A percentile compares a stretch with the other conserved stretches of the same genome.
These are phyloP conservation scores for Talaromyces wortmannii DNA, from an alignment of 495 filamentous ascomycete species.

Conservation along the genomic window DNA sequence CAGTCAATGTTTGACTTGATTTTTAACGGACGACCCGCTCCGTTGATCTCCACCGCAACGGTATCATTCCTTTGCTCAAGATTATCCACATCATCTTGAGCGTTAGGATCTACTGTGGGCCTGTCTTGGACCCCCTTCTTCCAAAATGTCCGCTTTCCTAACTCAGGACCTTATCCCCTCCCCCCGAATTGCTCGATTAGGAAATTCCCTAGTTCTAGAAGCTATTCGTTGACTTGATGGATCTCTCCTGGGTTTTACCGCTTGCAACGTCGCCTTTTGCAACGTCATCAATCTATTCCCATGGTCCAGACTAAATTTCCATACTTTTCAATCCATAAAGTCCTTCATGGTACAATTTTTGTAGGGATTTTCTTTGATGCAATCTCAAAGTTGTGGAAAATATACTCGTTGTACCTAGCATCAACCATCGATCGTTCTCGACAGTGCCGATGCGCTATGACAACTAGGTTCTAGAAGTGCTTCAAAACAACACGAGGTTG, in stretches of 20 bases:
- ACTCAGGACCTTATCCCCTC: neutral
- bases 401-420: neutral
- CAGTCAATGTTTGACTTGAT: too few species aligned
- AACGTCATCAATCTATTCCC: slow-evolving; percentile 4
- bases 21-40: neutral
- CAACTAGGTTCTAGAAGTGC: neutral
- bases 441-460: neutral
- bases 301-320: neutral
- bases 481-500: neutral
- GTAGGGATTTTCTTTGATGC: neutral
- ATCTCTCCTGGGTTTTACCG: slow-evolving; percentile 1
- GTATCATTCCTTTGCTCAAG: neutral
- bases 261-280: neutral
- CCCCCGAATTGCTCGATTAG: neutral
- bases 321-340: neutral
- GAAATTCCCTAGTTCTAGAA: slow-evolving; percentile 4
- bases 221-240: neutral
- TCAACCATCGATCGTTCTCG: neutral
- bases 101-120: neutral
- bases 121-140: neutral
- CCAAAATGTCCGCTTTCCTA: neutral
- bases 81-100: neutral
- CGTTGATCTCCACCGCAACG: neutral
- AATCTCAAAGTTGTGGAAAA: neutral
- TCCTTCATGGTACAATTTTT: neutral